These are phyloP conservation scores for Orbilia javanica DNA, from an alignment of 2,329 filamentous ascomycete genomes.

Conservation along the genomic window DNA sequence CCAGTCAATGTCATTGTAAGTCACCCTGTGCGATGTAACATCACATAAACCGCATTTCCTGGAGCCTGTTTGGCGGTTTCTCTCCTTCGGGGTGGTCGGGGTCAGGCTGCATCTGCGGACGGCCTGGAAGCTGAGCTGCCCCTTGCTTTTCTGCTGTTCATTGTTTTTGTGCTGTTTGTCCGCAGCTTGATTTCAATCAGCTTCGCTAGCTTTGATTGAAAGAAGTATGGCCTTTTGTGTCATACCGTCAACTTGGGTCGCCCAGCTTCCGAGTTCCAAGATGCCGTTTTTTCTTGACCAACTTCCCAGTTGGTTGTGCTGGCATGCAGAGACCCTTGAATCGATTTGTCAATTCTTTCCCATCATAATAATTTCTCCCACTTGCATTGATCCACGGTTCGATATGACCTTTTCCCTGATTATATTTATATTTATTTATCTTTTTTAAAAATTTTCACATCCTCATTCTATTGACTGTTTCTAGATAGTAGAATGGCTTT, in stretches of 20 bases:
- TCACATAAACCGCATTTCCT: neutral
- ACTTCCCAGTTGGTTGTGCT: no score
- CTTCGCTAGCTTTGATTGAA: constrained; percentile 2
- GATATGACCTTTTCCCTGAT: neutral
- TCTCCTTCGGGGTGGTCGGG: neutral
- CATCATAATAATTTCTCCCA: neutral
- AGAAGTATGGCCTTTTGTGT: neutral
- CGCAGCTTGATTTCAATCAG: neutral
- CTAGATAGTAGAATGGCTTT: constrained; percentile 38
- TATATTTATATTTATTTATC: neutral
- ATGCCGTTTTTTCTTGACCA: no score
- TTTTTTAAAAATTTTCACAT: neutral
- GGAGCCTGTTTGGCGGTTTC: constrained; percentile 1
- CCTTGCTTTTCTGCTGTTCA: neutral
- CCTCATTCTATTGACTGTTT: neutral
- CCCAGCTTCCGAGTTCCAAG: neutral
- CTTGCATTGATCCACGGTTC: no score
- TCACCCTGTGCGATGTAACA: neutral
- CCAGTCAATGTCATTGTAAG: constrained; percentile 27
- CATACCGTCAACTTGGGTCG: neutral
- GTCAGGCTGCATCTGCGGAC: neutral
- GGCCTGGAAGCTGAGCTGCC: neutral
- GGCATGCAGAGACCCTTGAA: neutral
- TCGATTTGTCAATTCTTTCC: neutral
- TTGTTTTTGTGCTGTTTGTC: neutral